Conservation (phyloP, 805 yeast species). For the Candida loeiensis region DNA sequence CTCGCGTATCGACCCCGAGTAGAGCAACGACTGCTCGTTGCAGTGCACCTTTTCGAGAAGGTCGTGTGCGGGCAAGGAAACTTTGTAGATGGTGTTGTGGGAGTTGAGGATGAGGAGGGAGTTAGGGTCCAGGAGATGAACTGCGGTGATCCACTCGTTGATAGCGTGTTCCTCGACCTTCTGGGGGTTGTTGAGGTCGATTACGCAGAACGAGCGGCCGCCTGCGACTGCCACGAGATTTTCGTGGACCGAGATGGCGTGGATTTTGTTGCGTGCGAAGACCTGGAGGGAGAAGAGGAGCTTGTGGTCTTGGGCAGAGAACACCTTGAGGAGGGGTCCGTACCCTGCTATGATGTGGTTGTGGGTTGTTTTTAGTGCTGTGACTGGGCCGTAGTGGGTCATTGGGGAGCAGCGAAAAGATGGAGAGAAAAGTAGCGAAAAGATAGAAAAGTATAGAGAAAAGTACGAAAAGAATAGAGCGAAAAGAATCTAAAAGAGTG, state of each 20-base stretch:
- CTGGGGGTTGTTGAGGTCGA: conserved; percentile 5
- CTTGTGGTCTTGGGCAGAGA: conserved; percentile 37
- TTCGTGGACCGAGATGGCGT: conserved; percentile 54
- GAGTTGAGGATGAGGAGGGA: conserved; percentile 61
- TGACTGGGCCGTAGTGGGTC: conserved; percentile 63
- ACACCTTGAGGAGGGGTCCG: conserved; percentile 64
- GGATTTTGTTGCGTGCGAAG: conserved; percentile 75
- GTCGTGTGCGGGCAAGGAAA: conserved; percentile 27
- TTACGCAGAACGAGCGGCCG: conserved; percentile 59
- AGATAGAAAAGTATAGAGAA: background rate
- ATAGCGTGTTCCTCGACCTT: conserved; percentile 43
- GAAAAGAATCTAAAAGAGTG: too few species aligned
- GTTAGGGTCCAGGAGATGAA: conserved; percentile 44
- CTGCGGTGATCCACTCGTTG: conserved; percentile 78
- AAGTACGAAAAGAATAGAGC: background rate
- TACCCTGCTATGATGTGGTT: conserved; percentile 53
- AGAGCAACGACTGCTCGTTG: conserved; percentile 76
- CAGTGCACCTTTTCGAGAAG: conserved; percentile 39
- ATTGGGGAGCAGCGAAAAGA: conserved; percentile 1
- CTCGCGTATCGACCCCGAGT: conserved; percentile 74
- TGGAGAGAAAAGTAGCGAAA: background rate
- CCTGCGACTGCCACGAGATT: conserved; percentile 54
- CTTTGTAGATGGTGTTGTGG: conserved; percentile 59
- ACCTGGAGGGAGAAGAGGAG: conserved; percentile 42
- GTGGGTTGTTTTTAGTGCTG: conserved; percentile 50